Conservation (phyloP, 192 early-diverging fungal species). For the Pilobolus umbonatus region DNA sequence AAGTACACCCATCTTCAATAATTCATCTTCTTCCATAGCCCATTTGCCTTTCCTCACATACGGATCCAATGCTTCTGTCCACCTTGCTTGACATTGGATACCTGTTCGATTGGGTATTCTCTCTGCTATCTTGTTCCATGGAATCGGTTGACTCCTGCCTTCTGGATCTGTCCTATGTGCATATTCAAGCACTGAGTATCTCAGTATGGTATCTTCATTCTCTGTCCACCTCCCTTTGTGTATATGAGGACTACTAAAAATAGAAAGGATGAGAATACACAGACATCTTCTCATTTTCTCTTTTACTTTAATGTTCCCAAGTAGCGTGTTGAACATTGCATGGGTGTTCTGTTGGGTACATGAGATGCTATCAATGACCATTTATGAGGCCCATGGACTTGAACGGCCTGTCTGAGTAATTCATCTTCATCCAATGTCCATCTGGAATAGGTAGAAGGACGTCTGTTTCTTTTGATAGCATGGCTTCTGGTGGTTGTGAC, state of each 20-base stretch:
- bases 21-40: constrained; percentile 43
- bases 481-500: constrained; percentile 14
- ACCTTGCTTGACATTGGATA: constrained; percentile 57
- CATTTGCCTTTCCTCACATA: constrained; percentile 50
- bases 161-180: constrained; percentile 35
- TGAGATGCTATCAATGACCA: constrained; percentile 47
- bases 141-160: constrained; percentile 33
- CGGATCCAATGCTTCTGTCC: constrained; percentile 56
- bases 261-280: constrained; percentile 3
- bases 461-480: constrained; percentile 30
- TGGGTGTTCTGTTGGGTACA: constrained; percentile 45
- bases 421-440: constrained; percentile 47
- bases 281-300: no score
- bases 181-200: constrained; percentile 39
- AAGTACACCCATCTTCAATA: constrained; percentile 50
- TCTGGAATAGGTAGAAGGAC: constrained; percentile 38
- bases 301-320: constrained; percentile 42
- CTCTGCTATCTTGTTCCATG: constrained; percentile 45
- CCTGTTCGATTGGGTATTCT: constrained; percentile 49
- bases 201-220: constrained; percentile 40
- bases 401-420: constrained; percentile 35
- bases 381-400: constrained; percentile 41
- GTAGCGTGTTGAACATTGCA: constrained; percentile 50
- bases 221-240: constrained; percentile 49
- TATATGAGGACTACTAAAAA: constrained; percentile 35